Base-by-base conservation (phyloP, 345 rosid species). In the Linum trigynum region DNA sequence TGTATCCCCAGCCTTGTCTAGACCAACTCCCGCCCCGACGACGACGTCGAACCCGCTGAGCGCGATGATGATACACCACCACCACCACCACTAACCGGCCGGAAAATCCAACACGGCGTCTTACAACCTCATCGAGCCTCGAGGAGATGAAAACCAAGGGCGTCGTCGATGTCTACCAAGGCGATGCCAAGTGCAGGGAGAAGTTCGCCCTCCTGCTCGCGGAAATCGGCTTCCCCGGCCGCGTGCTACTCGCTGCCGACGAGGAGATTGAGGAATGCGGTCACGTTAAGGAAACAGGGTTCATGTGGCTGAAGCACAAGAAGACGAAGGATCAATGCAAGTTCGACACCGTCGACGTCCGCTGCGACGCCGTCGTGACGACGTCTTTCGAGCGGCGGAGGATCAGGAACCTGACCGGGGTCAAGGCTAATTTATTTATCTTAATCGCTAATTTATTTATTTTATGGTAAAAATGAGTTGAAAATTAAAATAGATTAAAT, bases 361-460 rank as follows among this genome's bases (percentile, higher is more conserved):
- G 43, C 17, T 67, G 58, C 56, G 72, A 67, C 37, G 40, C 59
- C 5, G 61, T 37, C 40, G 68, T 72, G 45, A 72, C 76, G 0
- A 71, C 76, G 4, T 67, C 57, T 50, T 64, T 72, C 37, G 68
- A 72, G 63, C 68, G 14, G 17, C 67, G 67, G 23, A 72, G 59
- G 72, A 67, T 72, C 61, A 72, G 58, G 71, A 72, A 67, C n/a
- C 43, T 72, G 68, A 72, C 76, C 17, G 76, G 76, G 48, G 76
- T 72, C 32, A 72, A 67, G 65, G 71, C 68, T 16, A 72, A 63
- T 23, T 23, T 23, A 23, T 23, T 23, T 23, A 23, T 23, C 32
- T 23, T 23, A 23, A 23, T 23, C 32, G 32, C 32, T 23, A 23
- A 23, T 23, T 23, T 23, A 23, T 23, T 23, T 23, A 23, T 23